A percentile compares a stretch with the other conserved stretches of the same genome.
Evolutionary conservation across 2,329 filamentous ascomycete species (phyloP).

Genomic region (Colletotrichum sp.): DNA sequence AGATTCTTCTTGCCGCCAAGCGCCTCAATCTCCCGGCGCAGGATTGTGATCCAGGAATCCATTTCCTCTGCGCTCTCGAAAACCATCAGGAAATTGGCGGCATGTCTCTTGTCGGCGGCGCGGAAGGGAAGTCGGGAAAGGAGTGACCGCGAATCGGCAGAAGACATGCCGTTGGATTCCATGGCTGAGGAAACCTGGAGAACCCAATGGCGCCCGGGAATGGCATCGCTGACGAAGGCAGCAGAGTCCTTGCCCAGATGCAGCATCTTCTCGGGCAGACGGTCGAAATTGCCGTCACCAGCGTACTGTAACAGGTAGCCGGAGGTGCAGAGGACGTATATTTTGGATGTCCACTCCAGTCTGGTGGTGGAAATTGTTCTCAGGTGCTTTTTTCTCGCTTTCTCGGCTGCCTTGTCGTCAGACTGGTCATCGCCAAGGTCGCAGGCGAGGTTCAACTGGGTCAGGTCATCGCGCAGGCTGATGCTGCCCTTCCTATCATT

Average conservation of each 20-base stretch:
- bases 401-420: conserved; percentile 35
- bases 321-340: conserved; percentile 73
- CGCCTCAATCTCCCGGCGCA: conserved; percentile 73
- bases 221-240: conserved; percentile 80
- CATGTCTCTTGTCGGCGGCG: conserved; percentile 58
- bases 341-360: conserved; percentile 72
- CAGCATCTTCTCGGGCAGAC: conserved; percentile 75
- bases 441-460: conserved; percentile 19
- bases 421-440: conserved; percentile 30
- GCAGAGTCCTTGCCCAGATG: conserved; percentile 76
- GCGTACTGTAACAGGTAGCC: conserved; percentile 79
- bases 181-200: conserved; percentile 73
- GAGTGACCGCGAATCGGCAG: conserved; percentile 61
- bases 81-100: conserved; percentile 72
- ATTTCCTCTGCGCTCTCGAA: conserved; percentile 76
- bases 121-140: conserved; percentile 69
- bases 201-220: conserved; percentile 81
- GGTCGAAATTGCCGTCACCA: conserved; percentile 71
- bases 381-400: conserved; percentile 51
- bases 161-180: conserved; percentile 58
- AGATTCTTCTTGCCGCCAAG: conserved; percentile 69
- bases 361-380: conserved; percentile 46
- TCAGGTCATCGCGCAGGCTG: conserved; percentile 35
- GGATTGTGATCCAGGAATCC: conserved; percentile 73
- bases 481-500: conserved; percentile 55